phyloP scores from a whole-genome alignment of 2,329 filamentous ascomycete genomes.

The Mycosphaerella sp. region DNA sequence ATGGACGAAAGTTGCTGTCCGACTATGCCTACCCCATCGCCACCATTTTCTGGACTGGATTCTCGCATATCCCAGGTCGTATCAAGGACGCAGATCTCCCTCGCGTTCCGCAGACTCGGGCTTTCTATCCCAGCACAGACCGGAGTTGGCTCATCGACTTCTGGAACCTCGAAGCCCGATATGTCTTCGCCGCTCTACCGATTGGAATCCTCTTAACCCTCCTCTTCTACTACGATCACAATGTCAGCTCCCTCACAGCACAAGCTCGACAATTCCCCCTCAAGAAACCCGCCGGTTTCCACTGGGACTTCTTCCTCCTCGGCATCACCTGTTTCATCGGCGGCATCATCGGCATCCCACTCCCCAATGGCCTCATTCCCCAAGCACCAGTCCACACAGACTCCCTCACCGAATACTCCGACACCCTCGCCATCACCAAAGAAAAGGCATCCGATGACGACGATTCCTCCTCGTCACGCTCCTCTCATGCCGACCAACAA shows the following conservation, averaged over 20 bases:
- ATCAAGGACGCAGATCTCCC: conserved; percentile 40
- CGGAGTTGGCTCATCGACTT: conserved; percentile 48
- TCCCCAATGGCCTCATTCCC: conserved; percentile 55
- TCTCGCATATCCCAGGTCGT: conserved; percentile 47
- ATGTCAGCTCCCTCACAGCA: conserved; percentile 51
- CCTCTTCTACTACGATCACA: conserved; percentile 54
- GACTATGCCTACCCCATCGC: conserved; percentile 51
- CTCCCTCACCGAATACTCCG: conserved; percentile 41
- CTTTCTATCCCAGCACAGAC: conserved; percentile 45
- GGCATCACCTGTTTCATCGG: conserved; percentile 51
- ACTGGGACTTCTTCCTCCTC: conserved; percentile 56
- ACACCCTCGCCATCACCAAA: conserved; percentile 39
- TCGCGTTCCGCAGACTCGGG: conserved; percentile 40
- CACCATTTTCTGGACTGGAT: conserved; percentile 51
- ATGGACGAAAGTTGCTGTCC: conserved; percentile 43
- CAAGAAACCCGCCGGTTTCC: conserved; percentile 54
- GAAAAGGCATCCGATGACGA: conserved; percentile 41
- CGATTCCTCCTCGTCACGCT: conserved; percentile 2
- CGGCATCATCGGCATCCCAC: conserved; percentile 51
- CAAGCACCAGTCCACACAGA: conserved; percentile 57
- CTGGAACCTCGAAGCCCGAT: conserved; percentile 48
- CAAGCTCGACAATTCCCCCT: conserved; percentile 53
- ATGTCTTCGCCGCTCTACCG: conserved; percentile 49
- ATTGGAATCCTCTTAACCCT: conserved; percentile 50
- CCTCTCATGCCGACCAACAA: too few species aligned